A percentile compares a stretch with the other conserved stretches of the same genome.
Evolutionary conservation across 2,329 filamentous ascomycete species (phyloP).

Genomic region (Sarocladium strictum): DNA sequence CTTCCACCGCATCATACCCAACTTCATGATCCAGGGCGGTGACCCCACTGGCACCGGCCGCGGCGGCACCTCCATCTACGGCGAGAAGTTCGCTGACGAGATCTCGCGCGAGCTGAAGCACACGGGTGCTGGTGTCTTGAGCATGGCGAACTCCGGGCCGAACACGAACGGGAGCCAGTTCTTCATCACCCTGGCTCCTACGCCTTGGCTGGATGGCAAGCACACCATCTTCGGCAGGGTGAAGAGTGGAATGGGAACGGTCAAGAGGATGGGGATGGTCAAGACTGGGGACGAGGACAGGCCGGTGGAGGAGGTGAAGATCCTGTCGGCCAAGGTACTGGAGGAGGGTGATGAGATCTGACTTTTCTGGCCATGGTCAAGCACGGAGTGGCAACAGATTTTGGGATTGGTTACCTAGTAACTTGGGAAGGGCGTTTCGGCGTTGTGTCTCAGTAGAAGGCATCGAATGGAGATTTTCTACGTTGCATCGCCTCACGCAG

Average conservation of each 20-base stretch:
- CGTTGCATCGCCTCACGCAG: not conserved
- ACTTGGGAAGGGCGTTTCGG: not conserved
- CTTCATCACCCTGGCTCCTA: conserved; percentile 89
- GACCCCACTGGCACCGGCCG: conserved; percentile 92
- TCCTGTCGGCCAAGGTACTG: conserved; percentile 66
- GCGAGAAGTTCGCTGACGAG: conserved; percentile 92
- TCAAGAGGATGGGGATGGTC: conserved; percentile 82
- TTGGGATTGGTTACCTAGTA: too few species aligned
- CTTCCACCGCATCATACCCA: conserved; percentile 91
- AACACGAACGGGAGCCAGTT: conserved; percentile 95
- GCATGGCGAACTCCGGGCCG: conserved; percentile 92
- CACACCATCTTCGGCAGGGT: conserved; percentile 96
- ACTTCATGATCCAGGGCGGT: conserved; percentile 95
- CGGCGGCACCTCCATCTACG: conserved; percentile 84
- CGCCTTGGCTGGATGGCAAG: conserved; percentile 94
- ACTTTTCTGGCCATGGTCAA: too few species aligned
- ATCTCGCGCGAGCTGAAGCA: conserved; percentile 75
- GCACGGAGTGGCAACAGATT: too few species aligned
- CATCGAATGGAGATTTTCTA: not conserved
- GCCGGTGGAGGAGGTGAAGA: conserved; percentile 76
- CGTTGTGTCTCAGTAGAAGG: not conserved
- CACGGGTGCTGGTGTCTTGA: conserved; percentile 86
- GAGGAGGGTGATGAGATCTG: conserved; percentile 29
- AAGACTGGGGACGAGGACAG: conserved; percentile 77
- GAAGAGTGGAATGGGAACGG: conserved; percentile 73